These are phyloP conservation scores for Phytophthora crassamura DNA, from an alignment of 352 stramenopile genomes.

Conservation along the genomic window DNA sequence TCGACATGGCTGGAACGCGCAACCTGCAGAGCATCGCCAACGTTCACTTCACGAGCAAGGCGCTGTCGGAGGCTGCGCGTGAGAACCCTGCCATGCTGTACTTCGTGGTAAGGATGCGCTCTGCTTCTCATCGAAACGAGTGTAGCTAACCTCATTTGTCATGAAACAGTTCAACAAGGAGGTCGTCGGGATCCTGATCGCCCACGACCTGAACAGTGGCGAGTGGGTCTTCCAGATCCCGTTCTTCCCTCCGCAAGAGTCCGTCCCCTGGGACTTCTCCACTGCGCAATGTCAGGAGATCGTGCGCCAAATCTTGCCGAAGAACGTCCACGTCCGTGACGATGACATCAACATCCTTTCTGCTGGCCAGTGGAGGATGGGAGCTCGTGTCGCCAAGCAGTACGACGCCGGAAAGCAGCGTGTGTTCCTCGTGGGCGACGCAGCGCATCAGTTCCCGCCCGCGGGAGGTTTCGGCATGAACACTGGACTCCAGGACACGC, in stretches of 20 bases:
- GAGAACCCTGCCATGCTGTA: slow-evolving; percentile 94
- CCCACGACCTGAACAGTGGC: slow-evolving; percentile 88
- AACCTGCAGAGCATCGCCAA: slow-evolving; percentile 95
- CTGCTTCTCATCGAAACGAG: not conserved
- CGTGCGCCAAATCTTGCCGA: slow-evolving; percentile 56
- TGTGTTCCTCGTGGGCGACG: slow-evolving; percentile 92
- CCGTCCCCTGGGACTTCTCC: slow-evolving; percentile 69
- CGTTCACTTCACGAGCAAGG: slow-evolving; percentile 92
- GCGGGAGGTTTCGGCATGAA: slow-evolving; percentile 95
- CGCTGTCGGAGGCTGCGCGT: slow-evolving; percentile 56
- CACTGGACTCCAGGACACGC: slow-evolving; percentile 91
- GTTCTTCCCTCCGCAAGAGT: slow-evolving; percentile 91
- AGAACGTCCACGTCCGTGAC: slow-evolving; percentile 9
- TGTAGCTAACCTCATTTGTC: slow-evolving; percentile 1
- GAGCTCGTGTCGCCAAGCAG: slow-evolving; percentile 87
- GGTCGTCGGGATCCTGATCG: slow-evolving; percentile 92
- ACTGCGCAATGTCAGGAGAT: slow-evolving; percentile 60
- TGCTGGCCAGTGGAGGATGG: slow-evolving; percentile 94
- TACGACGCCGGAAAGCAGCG: slow-evolving; percentile 69
- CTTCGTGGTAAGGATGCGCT: slow-evolving; percentile 75
- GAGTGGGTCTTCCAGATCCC: slow-evolving; percentile 95
- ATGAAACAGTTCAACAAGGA: slow-evolving; percentile 74
- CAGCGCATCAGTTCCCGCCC: slow-evolving; percentile 93
- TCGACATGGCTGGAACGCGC: slow-evolving; percentile 72
- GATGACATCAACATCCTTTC: slow-evolving; percentile 86